Conservation (phyloP, 257 asterid species). For the Lantana camara region DNA sequence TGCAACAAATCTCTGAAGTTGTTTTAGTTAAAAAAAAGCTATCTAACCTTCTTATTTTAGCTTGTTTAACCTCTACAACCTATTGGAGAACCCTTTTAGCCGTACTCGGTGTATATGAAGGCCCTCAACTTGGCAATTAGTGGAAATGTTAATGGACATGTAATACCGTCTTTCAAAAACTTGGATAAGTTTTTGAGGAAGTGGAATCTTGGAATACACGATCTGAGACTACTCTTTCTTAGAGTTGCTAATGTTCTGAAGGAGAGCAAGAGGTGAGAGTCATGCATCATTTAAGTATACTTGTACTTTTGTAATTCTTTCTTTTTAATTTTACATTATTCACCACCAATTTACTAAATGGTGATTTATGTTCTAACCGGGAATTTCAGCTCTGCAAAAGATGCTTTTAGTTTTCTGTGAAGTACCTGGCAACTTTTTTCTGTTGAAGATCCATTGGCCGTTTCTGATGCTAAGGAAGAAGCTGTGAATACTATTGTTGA, state of each 20-base stretch:
- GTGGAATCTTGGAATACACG: slow-evolving; percentile 85
- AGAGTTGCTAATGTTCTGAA: slow-evolving; percentile 63
- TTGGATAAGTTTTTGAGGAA: slow-evolving; percentile 71
- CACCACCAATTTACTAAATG: background rate
- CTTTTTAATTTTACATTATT: too few relatives aligned
- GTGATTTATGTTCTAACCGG: background rate
- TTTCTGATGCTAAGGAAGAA: too few relatives aligned
- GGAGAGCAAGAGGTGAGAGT: slow-evolving; percentile 76
- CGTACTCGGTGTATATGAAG: slow-evolving; percentile 64
- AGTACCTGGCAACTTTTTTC: background rate
- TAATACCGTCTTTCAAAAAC: slow-evolving; percentile 74
- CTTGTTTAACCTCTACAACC: too few relatives aligned
- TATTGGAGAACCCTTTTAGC: slow-evolving; percentile 81
- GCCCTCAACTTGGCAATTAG: slow-evolving; percentile 63
- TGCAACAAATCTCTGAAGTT: slow-evolving; percentile 6
- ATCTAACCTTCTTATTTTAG: slow-evolving; percentile 45
- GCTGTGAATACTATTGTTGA: too few relatives aligned
- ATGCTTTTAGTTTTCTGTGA: too few relatives aligned
- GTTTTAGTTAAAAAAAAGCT: background rate
- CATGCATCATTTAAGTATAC: background rate
- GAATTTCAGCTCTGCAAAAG: background rate
- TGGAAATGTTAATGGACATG: slow-evolving; percentile 79
- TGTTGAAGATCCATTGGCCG: too few relatives aligned
- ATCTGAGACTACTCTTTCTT: slow-evolving; percentile 80
- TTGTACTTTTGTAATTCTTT: too few relatives aligned